A percentile compares a stretch with the other conserved stretches of the same genome.
Evolutionary conservation across 768 basidiomycete species (phyloP).

Genomic region (Pluteus cervinus): DNA sequence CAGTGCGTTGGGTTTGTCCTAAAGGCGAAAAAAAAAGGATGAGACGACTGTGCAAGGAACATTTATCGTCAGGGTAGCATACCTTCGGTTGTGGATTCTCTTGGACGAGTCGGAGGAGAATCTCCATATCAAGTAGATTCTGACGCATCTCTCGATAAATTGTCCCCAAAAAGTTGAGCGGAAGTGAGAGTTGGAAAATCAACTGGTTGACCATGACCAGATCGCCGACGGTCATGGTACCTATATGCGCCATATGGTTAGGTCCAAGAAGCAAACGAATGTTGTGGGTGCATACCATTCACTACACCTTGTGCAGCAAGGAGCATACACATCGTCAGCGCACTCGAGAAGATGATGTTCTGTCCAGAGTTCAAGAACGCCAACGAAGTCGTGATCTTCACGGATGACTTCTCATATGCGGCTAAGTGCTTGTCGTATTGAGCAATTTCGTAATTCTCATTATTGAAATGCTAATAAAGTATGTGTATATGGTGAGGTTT

Average conservation of each 20-base stretch:
- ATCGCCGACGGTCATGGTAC: constrained; percentile 97
- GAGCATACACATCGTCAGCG: constrained; percentile 93
- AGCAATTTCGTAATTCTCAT: constrained; percentile 84
- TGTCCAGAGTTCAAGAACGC: constrained; percentile 95
- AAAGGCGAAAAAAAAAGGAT: background rate
- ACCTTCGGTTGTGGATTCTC: constrained; percentile 71
- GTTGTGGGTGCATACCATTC: constrained; percentile 52
- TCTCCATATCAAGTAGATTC: constrained; percentile 95
- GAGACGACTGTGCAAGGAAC: background rate
- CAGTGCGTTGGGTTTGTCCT: constrained; percentile 68
- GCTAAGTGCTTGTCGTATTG: constrained; percentile 89
- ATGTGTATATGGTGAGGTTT: constrained; percentile 7
- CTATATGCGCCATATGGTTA: constrained; percentile 29
- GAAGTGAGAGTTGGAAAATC: constrained; percentile 94
- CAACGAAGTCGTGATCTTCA: constrained; percentile 93
- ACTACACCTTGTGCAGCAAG: constrained; percentile 92
- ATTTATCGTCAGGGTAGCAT: constrained; percentile 11
- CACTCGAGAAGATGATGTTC: constrained; percentile 92
- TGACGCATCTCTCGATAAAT: constrained; percentile 97
- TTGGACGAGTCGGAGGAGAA: constrained; percentile 83
- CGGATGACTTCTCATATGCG: constrained; percentile 84
- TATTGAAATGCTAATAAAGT: constrained; percentile 83
- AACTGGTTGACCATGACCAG: constrained; percentile 99
- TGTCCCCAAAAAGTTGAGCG: constrained; percentile 94
- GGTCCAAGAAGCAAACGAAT: background rate